Percentiles rank a stretch among this genome's conserved stretches.
Conservation (phyloP, 495 filamentous ascomycete species). For the Daldinia childiae region DNA sequence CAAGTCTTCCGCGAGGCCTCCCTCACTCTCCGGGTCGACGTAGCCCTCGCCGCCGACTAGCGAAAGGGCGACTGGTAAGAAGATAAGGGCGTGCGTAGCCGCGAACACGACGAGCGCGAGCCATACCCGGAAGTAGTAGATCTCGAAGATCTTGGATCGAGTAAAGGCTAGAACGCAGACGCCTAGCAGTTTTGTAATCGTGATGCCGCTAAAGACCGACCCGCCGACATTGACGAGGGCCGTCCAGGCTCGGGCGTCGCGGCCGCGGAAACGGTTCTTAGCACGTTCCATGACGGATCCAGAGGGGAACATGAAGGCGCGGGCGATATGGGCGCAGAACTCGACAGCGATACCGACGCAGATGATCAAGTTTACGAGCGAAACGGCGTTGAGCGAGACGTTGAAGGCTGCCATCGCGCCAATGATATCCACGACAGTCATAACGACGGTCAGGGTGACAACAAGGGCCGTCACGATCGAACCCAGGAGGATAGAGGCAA, state of each 20-base stretch:
- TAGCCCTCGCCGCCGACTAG: constrained; percentile 89
- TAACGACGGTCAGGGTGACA: constrained; percentile 83
- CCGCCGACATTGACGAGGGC: constrained; percentile 93
- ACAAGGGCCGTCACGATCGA: constrained; percentile 83
- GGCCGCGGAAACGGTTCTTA: constrained; percentile 71
- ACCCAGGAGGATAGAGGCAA: constrained; percentile 82
- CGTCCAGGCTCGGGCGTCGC: constrained; percentile 88
- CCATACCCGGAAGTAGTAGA: constrained; percentile 99
- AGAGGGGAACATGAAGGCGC: constrained; percentile 94
- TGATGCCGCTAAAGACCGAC: constrained; percentile 95
- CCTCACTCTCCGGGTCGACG: constrained; percentile 81
- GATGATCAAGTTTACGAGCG: constrained; percentile 96
- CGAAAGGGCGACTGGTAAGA: constrained; percentile 89
- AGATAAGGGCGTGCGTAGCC: constrained; percentile 87
- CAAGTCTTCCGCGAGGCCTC: constrained; percentile 87
- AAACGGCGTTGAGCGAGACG: constrained; percentile 95
- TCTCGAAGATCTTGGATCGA: constrained; percentile 97
- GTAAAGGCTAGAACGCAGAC: constrained; percentile 95
- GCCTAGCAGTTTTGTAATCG: constrained; percentile 91
- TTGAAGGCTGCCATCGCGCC: constrained; percentile 89
- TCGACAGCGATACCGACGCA: constrained; percentile 95
- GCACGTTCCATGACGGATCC: constrained; percentile 78
- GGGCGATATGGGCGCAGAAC: constrained; percentile 96
- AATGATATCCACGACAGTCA: constrained; percentile 95
- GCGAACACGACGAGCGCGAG: constrained; percentile 87